Conservation (phyloP, 1,284 basidiomycete species). For the Xerocomus minutiporus region DNA sequence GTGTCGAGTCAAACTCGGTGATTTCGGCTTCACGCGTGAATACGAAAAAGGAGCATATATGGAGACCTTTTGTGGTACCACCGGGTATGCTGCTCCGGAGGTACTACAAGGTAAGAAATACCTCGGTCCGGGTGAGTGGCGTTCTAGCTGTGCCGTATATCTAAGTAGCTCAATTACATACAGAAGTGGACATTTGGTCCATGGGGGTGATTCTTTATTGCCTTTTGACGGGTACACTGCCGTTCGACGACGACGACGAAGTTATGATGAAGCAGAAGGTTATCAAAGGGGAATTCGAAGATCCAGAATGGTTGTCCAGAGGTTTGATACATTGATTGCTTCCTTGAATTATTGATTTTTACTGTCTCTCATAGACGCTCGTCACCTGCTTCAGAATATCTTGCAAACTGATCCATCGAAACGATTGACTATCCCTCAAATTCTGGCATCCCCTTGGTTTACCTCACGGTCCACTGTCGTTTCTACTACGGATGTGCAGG, state of each 20-base stretch:
- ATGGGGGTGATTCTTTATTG: constrained; percentile 93
- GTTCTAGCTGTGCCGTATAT: neutral
- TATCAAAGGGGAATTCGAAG: constrained; percentile 83
- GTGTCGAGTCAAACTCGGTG: constrained; percentile 85
- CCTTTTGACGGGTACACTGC: constrained; percentile 90
- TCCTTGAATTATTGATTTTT: constrained; percentile 5
- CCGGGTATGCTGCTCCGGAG: constrained; percentile 93
- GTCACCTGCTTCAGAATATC: constrained; percentile 74
- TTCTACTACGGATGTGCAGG: constrained; percentile 32
- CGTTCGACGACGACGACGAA: constrained; percentile 97
- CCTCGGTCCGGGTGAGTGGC: constrained; percentile 71
- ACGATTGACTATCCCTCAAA: constrained; percentile 78
- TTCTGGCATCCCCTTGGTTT: constrained; percentile 92
- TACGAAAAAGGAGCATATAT: constrained; percentile 81
- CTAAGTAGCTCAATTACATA: constrained; percentile 2
- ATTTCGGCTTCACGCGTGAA: constrained; percentile 96
- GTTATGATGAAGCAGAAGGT: constrained; percentile 84
- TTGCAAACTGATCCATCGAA: constrained; percentile 77
- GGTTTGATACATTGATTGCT: constrained; percentile 44
- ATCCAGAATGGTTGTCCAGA: constrained; percentile 85
- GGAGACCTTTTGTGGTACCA: constrained; percentile 97
- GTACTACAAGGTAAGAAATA: constrained; percentile 91
- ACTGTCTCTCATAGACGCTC: constrained; percentile 56
- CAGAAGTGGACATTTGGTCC: constrained; percentile 98
- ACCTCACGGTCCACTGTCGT: constrained; percentile 40